Evolutionary conservation across 768 basidiomycete species (phyloP), one percentile per base, ranked within the genome.

Genomic region (Collybia nuda): DNA sequence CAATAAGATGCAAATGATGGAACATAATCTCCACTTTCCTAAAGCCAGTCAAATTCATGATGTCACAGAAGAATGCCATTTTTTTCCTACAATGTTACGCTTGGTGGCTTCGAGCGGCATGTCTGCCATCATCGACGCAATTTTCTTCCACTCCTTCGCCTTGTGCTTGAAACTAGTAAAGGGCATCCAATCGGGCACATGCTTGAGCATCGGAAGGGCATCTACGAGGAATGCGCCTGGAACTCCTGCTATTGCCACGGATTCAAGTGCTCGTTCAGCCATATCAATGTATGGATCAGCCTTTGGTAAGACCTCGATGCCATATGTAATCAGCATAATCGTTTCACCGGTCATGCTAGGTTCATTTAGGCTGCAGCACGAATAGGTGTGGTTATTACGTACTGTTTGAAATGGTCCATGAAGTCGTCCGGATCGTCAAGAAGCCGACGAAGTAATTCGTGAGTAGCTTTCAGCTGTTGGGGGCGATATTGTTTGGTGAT

Each of bases 321-420:
- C 63, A 41, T 64, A 60, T 24, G 64, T 45, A 23, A 56, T 40
- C 7, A 51, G 40, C 35, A 65, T 44, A 7, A 60, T 40, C 18
- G 39, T 50, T 22, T 51, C 38, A 17, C 62, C 63, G 3, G 63
- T 57, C 48, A 66, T 52, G 22, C 63, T 67, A 24, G 24, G 7
- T 32, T 44, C 9, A 7, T 7, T 23, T 41, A 35, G 1, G 14
- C 3, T 14, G 36, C 17, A 6, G 5, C 11, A 3, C 11, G 17
- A 18, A 8, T 35, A 5, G 19, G 40, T 2, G 14, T 21, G 22
- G 5, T 14, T 9, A 7, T 11, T 2, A 51, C 56, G n/a, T 41
- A 63, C 63, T 61, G 60, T 51, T 57, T 44, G 14, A 63, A 26
- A 14, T 62, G 50, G 9, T 29, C 47, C 47, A 59, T 49, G 14